Percentiles rank a stretch among this genome's conserved stretches.
phyloP scores from a whole-genome alignment of 1,284 basidiomycete genomes.

The Gomphus bonarii region DNA sequence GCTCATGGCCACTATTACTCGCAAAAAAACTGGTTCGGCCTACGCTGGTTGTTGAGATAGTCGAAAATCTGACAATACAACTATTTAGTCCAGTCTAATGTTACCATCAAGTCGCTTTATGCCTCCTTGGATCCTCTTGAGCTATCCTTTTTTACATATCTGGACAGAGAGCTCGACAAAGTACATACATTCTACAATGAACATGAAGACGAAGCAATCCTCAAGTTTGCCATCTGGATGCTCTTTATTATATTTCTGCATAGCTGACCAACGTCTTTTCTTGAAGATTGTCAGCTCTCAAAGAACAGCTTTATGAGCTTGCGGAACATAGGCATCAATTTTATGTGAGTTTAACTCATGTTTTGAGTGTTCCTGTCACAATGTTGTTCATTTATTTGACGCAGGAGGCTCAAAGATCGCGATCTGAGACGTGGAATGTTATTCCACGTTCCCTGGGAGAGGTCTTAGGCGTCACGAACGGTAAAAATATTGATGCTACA shows the following conservation, averaged over 20 bases:
- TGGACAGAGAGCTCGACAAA: conserved; percentile 73
- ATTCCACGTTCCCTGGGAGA: conserved; percentile 13
- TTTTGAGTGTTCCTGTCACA: neutral
- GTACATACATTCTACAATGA: conserved; percentile 75
- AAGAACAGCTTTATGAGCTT: conserved; percentile 67
- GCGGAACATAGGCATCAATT: conserved; percentile 58
- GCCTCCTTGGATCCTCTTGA: conserved; percentile 49
- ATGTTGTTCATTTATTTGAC: conserved; percentile 4
- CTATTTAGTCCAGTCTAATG: neutral
- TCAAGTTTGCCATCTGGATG: conserved; percentile 25
- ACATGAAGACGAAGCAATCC: conserved; percentile 49
- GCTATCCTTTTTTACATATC: conserved; percentile 59
- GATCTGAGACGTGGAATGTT: conserved; percentile 12
- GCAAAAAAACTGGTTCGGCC: neutral
- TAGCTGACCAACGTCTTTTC: conserved; percentile 4
- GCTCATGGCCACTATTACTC: neutral
- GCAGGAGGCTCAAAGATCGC: conserved; percentile 11
- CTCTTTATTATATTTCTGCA: neutral
- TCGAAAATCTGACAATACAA: neutral
- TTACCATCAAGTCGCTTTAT: conserved; percentile 35
- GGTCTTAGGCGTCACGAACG: neutral
- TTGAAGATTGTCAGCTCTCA: conserved; percentile 29
- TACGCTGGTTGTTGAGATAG: neutral
- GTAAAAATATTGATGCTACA: neutral
- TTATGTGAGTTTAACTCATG: conserved; percentile 34